Conservation (phyloP, 306 rosid genomes). For the Oxytropis ochrocephala region DNA sequence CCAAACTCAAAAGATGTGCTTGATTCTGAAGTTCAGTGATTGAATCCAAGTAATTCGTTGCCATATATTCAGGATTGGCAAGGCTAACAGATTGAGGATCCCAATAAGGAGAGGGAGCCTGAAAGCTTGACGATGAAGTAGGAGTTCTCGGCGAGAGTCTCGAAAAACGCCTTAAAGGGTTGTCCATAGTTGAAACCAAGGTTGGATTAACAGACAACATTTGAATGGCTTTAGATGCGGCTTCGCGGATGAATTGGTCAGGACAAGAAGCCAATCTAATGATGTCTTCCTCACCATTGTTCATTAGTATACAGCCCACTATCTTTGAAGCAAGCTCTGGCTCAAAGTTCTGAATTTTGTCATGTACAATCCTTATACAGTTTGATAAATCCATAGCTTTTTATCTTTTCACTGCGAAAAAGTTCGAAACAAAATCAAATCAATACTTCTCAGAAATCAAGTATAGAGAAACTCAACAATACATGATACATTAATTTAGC, state of each 20-base stretch:
- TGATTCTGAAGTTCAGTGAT: slow-evolving; percentile 41
- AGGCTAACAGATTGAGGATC: slow-evolving; percentile 30
- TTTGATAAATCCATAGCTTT: slow-evolving; percentile 58
- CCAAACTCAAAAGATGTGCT: slow-evolving; percentile 34
- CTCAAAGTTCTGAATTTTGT: slow-evolving; percentile 51
- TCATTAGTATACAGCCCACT: slow-evolving; percentile 59
- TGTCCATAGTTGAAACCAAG: slow-evolving; percentile 18
- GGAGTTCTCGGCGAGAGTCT: slow-evolving; percentile 26
- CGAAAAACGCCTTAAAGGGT: slow-evolving; percentile 26
- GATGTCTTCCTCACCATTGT: slow-evolving; percentile 46
- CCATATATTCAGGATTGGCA: slow-evolving; percentile 22
- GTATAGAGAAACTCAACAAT: background rate
- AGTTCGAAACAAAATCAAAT: background rate
- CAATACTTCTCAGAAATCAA: background rate
- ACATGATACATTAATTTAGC: background rate
- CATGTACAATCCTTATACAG: slow-evolving; percentile 41
- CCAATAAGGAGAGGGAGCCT: slow-evolving; percentile 34
- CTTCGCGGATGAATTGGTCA: slow-evolving; percentile 41
- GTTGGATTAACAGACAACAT: slow-evolving; percentile 27
- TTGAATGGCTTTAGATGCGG: slow-evolving; percentile 43
- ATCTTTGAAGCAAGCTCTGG: slow-evolving; percentile 56
- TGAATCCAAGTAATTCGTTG: slow-evolving; percentile 35
- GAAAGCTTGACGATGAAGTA: slow-evolving; percentile 28
- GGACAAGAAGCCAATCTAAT: slow-evolving; percentile 52
- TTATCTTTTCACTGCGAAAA: slow-evolving; percentile 31